Conservation (phyloP, 768 basidiomycete species). For the Dioszegia aurantiaca region DNA sequence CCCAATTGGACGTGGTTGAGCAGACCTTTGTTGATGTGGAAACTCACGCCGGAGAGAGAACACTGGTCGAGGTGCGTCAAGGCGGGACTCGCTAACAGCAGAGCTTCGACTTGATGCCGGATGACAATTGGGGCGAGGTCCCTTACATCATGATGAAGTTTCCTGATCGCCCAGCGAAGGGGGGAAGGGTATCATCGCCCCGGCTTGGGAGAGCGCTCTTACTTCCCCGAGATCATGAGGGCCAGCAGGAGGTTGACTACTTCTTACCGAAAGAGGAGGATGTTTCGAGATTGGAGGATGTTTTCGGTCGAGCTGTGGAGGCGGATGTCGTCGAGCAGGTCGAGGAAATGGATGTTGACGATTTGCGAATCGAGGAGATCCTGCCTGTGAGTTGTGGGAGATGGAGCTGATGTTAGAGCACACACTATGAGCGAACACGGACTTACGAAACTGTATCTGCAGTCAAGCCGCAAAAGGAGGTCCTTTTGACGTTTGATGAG, state of each 20-base stretch:
- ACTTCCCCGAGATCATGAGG: slow-evolving; percentile 35
- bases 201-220: slow-evolving; percentile 35
- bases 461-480: slow-evolving; percentile 27
- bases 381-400: slow-evolving; percentile 26
- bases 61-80: slow-evolving; percentile 43
- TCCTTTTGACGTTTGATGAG: slow-evolving; percentile 41
- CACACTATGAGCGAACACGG: slow-evolving; percentile 30
- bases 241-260: slow-evolving; percentile 39
- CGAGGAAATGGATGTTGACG: slow-evolving; percentile 23
- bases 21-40: slow-evolving; percentile 41
- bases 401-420: slow-evolving; percentile 19
- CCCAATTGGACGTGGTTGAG: slow-evolving; percentile 48
- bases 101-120: slow-evolving; percentile 47
- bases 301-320: slow-evolving; percentile 24
- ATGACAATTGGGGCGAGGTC: slow-evolving; percentile 35
- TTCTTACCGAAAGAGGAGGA: slow-evolving; percentile 42
- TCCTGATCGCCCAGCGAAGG: slow-evolving; percentile 49
- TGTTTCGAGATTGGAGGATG: slow-evolving; percentile 24
- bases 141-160: slow-evolving; percentile 41
- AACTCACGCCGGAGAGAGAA: no score
- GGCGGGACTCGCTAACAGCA: slow-evolving; percentile 1
- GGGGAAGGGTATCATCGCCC: no score
- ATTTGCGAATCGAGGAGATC: slow-evolving; percentile 20
- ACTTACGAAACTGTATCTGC: slow-evolving; percentile 43
- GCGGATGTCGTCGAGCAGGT: slow-evolving; percentile 27